These are phyloP conservation scores for Exserohilum rostratum DNA, from an alignment of 2,329 filamentous ascomycete genomes.

Conservation along the genomic window DNA sequence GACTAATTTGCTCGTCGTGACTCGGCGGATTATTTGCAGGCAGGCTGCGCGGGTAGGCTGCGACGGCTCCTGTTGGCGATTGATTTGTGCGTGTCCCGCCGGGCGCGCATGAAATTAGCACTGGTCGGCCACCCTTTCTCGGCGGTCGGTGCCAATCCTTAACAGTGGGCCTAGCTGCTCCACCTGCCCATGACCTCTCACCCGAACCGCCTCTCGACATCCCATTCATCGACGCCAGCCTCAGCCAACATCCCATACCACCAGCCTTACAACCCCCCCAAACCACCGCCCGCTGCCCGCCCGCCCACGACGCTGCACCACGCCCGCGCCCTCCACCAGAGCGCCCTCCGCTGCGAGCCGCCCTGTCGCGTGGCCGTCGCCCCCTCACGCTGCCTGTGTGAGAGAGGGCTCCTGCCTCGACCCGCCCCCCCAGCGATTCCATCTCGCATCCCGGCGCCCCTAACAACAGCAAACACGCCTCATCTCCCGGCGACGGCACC, in stretches of 20 bases:
- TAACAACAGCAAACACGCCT: constrained; percentile 42
- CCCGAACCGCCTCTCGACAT: constrained; percentile 24
- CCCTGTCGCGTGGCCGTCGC: constrained; percentile 19
- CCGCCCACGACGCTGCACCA: no score
- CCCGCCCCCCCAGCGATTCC: constrained; percentile 19
- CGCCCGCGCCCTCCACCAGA: neutral
- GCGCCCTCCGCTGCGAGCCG: neutral
- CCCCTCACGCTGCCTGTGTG: constrained; percentile 5
- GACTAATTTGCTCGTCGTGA: neutral
- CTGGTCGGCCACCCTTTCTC: constrained; percentile 20
- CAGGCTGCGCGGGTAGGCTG: neutral
- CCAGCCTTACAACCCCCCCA: constrained; percentile 15
- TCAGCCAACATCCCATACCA: constrained; percentile 34
- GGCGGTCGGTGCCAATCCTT: constrained; percentile 7
- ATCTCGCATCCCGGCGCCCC: constrained; percentile 37
- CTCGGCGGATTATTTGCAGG: neutral
- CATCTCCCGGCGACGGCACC: constrained; percentile 33
- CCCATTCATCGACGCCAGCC: constrained; percentile 37
- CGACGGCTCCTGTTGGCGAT: neutral
- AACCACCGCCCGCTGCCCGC: neutral
- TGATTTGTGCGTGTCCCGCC: neutral
- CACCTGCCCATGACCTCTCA: constrained; percentile 26
- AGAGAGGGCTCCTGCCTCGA: constrained; percentile 12
- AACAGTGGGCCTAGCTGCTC: constrained; percentile 16
- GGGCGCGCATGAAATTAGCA: constrained; percentile 21